Evolutionary conservation across 2,329 filamentous ascomycete species (phyloP), one percentile per base, ranked within the genome.

Genomic region (Trichoderma koningiopsis): DNA sequence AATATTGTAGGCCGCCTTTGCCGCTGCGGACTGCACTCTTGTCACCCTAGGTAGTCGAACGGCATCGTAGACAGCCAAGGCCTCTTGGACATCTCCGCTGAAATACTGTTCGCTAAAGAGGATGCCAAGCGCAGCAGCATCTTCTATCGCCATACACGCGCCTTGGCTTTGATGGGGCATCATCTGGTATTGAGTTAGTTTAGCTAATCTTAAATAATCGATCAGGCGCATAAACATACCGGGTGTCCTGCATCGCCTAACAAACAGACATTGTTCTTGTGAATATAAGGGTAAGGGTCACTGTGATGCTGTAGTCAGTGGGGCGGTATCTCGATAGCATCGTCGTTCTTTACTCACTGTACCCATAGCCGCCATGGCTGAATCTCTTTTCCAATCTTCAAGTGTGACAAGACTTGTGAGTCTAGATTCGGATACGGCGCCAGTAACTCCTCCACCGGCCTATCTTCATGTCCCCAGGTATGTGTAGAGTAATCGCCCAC

Each of bases 161-260:
- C 89, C 89, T 76, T 92, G 89, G 68, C 86, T 89, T 75, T 91
- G 89, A 74, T 92, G 85, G 1, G 89, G 88, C 85, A 91, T 87
- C 87, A 90, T 90, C 78, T 79, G n/a, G n/a, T n/a, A 40, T 2
- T 4, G n/a, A 33, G 55, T 71, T n/a, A 71, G 71, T 27, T 57
- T 5, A n/a, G 49, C 7, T 19, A 35, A 1, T 33, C 11, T 6
- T 27, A 4, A 8, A 29, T 64, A 1, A 14, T 31, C 11, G 13
- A 49, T 16, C 6, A 5, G 22, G 24, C 16, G 33, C 8, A 13
- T n/a, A 22, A 6, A 71, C 79, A 73, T 80, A 86, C 84, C 2
- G 89, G 89, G 73, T 91, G 89, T 2, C 83, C 89, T 10, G 90
- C 89, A 74, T 92, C 90, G 4, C 90, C 90, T 14, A 92, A 76